These are phyloP conservation scores for Ambrosia hybrid DNA, from an alignment of 140 eudicot species.

Conservation along the genomic window DNA sequence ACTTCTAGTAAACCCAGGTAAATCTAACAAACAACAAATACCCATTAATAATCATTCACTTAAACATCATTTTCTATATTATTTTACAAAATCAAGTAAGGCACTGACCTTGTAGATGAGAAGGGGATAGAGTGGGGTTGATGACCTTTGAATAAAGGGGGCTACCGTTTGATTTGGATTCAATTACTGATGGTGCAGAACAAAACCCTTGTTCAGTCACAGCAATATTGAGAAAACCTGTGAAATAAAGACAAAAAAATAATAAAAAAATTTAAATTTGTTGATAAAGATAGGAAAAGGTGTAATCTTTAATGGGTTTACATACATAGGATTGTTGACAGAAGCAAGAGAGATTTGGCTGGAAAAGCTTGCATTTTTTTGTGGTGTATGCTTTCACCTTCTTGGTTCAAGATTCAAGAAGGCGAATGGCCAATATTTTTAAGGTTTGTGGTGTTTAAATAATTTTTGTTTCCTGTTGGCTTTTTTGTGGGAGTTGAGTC, in stretches of 20 bases:
- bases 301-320: slow-evolving; percentile 6
- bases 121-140: slow-evolving; percentile 86
- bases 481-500: slow-evolving; percentile 38
- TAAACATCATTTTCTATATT: slow-evolving; percentile 5
- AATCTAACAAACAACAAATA: slow-evolving; percentile 48
- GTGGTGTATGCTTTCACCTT: slow-evolving; percentile 20
- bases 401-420: too few species aligned
- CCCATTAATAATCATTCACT: slow-evolving; percentile 5
- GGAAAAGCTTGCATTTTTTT: slow-evolving; percentile 52
- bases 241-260: slow-evolving; percentile 12
- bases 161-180: slow-evolving; percentile 27
- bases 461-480: slow-evolving; percentile 19
- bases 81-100: slow-evolving; percentile 16
- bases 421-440: slow-evolving; percentile 9
- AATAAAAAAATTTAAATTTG: not conserved
- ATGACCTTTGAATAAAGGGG: slow-evolving; percentile 78
- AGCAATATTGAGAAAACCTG: slow-evolving; percentile 50
- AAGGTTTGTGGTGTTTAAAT: slow-evolving; percentile 19
- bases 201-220: slow-evolving; percentile 75
- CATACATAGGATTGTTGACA: slow-evolving; percentile 43
- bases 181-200: slow-evolving; percentile 54
- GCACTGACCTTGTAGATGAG: slow-evolving; percentile 82
- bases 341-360: slow-evolving; percentile 34
- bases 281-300: not conserved
- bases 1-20: slow-evolving; percentile 96